Evolutionary conservation across 2,329 filamentous ascomycete genomes (phyloP).

Genomic region (Achaetomium macrosporum): DNA sequence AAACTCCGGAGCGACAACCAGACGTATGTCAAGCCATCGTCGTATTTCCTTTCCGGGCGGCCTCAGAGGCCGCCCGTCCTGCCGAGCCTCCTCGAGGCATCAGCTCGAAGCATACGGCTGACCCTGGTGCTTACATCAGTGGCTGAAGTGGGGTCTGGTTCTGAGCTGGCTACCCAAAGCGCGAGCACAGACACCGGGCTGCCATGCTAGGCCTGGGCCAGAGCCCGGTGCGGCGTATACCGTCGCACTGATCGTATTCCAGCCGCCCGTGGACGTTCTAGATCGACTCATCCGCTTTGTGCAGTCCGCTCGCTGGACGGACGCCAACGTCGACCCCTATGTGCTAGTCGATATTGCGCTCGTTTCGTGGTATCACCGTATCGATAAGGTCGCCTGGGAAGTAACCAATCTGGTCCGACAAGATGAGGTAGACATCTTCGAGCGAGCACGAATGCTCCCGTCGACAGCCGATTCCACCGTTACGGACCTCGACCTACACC

Average conservation of each 20-base stretch:
- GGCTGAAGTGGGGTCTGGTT: not conserved
- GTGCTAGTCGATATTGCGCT: constrained; percentile 8
- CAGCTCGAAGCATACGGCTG: not conserved
- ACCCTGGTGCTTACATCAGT: not conserved
- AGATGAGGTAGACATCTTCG: constrained; percentile 5
- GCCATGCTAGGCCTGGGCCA: too few relatives aligned
- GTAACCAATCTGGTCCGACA: constrained; percentile 4
- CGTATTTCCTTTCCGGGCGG: too few relatives aligned
- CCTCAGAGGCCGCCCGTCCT: too few relatives aligned
- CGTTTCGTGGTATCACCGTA: constrained; percentile 4
- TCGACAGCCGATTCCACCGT: not conserved
- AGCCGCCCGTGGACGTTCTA: not conserved
- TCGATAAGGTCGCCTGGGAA: constrained; percentile 8
- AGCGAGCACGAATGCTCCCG: not conserved
- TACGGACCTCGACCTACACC: constrained; percentile 6
- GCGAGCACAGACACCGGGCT: too few relatives aligned
- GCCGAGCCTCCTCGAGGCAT: too few relatives aligned
- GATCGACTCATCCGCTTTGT: not conserved
- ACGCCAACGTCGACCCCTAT: constrained; percentile 4
- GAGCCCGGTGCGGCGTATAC: not conserved
- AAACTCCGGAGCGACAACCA: not conserved
- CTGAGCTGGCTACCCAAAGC: too few relatives aligned
- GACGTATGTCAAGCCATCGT: not conserved
- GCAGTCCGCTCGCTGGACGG: constrained; percentile 1
- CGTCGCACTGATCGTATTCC: not conserved